A percentile compares a stretch with the other conserved stretches of the same genome.
These are phyloP conservation scores for Balakata baccata DNA, from an alignment of 345 rosid genomes.

Conservation along the genomic window DNA sequence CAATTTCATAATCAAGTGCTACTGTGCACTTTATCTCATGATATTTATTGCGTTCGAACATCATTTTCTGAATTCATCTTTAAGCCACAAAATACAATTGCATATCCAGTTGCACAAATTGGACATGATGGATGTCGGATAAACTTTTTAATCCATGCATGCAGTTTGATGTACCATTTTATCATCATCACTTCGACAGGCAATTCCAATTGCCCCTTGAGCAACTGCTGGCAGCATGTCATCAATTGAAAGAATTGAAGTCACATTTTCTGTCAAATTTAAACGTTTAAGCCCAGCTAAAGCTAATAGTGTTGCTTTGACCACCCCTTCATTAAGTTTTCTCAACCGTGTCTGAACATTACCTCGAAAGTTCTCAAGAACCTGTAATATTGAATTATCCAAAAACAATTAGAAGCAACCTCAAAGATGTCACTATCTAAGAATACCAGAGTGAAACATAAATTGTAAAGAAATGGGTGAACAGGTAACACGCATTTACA, in stretches of 20 bases:
- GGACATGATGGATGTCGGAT: not conserved
- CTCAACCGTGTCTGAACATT: conserved; percentile 90
- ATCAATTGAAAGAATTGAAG: conserved; percentile 64
- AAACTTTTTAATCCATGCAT: not conserved
- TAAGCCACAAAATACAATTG: not conserved
- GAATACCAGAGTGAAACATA: not conserved
- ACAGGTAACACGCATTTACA: not conserved
- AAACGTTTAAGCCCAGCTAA: conserved; percentile 93
- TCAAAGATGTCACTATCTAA: not conserved
- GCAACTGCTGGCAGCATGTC: conserved; percentile 99
- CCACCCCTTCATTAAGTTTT: conserved; percentile 80
- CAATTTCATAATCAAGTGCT: not conserved
- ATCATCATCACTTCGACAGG: conserved; percentile 73
- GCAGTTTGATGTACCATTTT: conserved; percentile 59
- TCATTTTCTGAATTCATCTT: not conserved
- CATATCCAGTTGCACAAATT: not conserved
- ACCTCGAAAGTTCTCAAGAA: conserved; percentile 84
- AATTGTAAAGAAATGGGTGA: not conserved
- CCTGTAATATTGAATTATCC: conserved; percentile 43
- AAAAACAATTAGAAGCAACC: conserved; percentile 10
- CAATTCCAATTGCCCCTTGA: conserved; percentile 98
- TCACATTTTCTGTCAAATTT: conserved; percentile 79
- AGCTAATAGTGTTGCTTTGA: conserved; percentile 89
- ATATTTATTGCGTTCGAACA: not conserved
- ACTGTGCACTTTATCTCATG: not conserved